Percentiles rank a stretch among this genome's conserved stretches.
Evolutionary conservation across 2,329 filamentous ascomycete species (phyloP).

Genomic region (Pseudopithomyces maydicus): DNA sequence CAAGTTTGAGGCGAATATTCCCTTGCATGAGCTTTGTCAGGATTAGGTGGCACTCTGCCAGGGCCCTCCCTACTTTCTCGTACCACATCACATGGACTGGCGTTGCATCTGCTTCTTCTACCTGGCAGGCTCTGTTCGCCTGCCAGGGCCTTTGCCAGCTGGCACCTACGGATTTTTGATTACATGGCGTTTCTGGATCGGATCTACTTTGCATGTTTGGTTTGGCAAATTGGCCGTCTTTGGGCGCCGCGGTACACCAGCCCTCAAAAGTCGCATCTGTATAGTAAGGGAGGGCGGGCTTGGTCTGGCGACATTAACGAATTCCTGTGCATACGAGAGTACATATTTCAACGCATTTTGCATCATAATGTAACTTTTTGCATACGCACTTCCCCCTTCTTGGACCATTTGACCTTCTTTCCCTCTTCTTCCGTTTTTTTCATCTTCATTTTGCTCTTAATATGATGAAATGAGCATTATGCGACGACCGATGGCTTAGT

Average conservation of each 20-base stretch:
- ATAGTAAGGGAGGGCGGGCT: not conserved
- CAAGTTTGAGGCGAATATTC: conserved; percentile 32
- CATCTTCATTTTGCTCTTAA: not conserved
- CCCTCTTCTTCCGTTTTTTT: no score
- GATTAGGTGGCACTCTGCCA: conserved; percentile 23
- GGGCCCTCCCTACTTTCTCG: conserved; percentile 24
- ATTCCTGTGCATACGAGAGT: not conserved
- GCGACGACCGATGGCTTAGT: not conserved
- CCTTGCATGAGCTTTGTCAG: conserved; percentile 19
- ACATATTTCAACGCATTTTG: conserved; percentile 4
- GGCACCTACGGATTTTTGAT: conserved; percentile 17
- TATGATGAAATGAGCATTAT: not conserved
- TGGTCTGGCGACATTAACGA: not conserved
- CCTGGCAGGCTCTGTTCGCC: conserved; percentile 9
- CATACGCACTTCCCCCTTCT: not conserved
- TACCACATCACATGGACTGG: conserved; percentile 26
- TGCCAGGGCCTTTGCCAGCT: conserved; percentile 10
- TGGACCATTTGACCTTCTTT: not conserved
- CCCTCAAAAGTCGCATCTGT: conserved; percentile 7
- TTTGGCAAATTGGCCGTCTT: conserved; percentile 18
- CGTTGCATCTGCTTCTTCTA: conserved; percentile 12
- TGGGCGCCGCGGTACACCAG: not conserved
- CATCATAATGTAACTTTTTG: conserved; percentile 4
- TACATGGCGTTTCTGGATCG: conserved; percentile 30
- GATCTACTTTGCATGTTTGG: conserved; percentile 22